Percentiles rank a stretch among this genome's conserved stretches.
Evolutionary conservation across 2,329 filamentous ascomycete species (phyloP).

Genomic region (Fusarium dimerum): DNA sequence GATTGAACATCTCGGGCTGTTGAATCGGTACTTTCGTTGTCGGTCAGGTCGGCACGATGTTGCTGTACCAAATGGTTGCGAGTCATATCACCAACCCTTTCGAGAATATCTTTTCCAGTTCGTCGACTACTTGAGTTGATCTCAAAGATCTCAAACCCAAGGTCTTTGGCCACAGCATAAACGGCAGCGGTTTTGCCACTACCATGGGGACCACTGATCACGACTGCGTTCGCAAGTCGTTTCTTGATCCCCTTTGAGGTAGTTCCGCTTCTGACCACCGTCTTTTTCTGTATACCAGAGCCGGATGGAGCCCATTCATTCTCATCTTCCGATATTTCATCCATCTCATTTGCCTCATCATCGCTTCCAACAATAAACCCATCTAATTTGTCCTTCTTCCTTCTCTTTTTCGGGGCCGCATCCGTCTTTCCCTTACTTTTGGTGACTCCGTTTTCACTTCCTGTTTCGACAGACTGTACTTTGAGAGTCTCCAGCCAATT

Average conservation of each 20-base stretch:
- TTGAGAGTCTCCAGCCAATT: conserved; percentile 80
- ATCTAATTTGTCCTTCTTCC: conserved; percentile 73
- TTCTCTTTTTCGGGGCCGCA: conserved; percentile 56
- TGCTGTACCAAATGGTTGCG: conserved; percentile 82
- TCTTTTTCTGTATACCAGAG: conserved; percentile 47
- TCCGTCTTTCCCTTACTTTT: conserved; percentile 32
- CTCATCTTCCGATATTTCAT: conserved; percentile 66
- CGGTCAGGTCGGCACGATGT: conserved; percentile 37
- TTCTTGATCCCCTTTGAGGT: conserved; percentile 39
- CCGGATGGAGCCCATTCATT: conserved; percentile 44
- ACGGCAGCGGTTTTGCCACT: conserved; percentile 93
- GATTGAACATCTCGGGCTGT: conserved; percentile 58
- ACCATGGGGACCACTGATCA: conserved; percentile 86
- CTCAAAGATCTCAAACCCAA: conserved; percentile 93
- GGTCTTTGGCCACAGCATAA: conserved; percentile 87
- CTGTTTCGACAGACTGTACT: conserved; percentile 74
- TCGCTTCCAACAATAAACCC: conserved; percentile 79
- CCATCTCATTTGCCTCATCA: conserved; percentile 70
- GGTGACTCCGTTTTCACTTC: conserved; percentile 38
- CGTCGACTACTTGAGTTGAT: conserved; percentile 83
- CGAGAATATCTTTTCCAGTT: conserved; percentile 85
- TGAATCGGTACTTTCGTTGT: conserved; percentile 33
- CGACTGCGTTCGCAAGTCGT: conserved; percentile 71
- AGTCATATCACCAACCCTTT: conserved; percentile 95
- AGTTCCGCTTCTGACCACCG: conserved; percentile 52